Conservation (phyloP, 345 rosid species). For the Linum usitatissimum region DNA sequence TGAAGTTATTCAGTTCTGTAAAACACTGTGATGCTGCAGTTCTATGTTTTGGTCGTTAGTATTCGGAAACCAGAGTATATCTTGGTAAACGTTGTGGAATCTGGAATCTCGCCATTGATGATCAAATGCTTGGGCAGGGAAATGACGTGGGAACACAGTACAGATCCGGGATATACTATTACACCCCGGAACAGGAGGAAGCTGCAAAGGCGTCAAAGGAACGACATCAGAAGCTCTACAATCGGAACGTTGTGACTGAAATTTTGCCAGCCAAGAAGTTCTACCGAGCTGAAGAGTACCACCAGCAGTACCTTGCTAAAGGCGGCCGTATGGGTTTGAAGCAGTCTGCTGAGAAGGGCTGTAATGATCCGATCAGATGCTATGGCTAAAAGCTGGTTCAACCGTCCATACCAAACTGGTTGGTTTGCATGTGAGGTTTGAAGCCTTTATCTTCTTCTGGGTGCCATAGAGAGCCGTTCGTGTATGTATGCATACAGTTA, state of each 20-base stretch:
- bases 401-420: background rate
- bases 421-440: background rate
- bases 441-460: background rate
- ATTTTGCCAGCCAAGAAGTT: conserved; percentile 81
- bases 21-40: background rate
- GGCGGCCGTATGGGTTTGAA: conserved; percentile 74
- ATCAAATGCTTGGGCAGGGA: conserved; percentile 35
- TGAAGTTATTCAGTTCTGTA: background rate
- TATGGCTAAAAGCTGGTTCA: conserved; percentile 44
- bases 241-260: conserved; percentile 70
- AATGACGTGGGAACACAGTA: conserved; percentile 88
- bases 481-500: background rate
- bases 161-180: conserved; percentile 77
- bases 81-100: background rate
- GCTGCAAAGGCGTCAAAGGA: conserved; percentile 58
- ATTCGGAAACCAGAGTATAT: too few relatives aligned
- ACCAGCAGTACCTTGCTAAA: conserved; percentile 84
- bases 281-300: conserved; percentile 83
- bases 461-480: background rate
- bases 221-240: conserved; percentile 44
- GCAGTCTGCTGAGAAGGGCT: conserved; percentile 72
- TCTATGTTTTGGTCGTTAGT: background rate
- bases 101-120: background rate
- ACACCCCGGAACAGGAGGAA: conserved; percentile 79
- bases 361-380: conserved; percentile 88